Conservation (phyloP, 257 asterid species). For the Mitragyna speciosa region DNA sequence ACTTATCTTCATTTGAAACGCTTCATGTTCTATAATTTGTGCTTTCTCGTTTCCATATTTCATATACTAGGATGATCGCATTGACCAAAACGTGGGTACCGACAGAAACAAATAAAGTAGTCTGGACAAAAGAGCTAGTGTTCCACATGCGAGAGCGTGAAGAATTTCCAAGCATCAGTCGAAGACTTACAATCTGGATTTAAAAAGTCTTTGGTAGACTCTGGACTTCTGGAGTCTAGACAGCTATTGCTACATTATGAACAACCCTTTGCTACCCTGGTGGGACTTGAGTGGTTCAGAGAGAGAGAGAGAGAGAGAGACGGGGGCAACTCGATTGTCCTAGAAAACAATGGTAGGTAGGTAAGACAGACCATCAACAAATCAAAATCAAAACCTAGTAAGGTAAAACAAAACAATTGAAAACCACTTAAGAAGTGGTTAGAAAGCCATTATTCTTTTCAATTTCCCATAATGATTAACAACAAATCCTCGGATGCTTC, state of each 20-base stretch:
- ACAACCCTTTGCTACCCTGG: background rate
- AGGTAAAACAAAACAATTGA: background rate
- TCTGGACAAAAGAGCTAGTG: background rate
- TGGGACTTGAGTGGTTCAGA: background rate
- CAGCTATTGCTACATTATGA: background rate
- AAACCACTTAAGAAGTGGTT: background rate
- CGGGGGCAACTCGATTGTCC: background rate
- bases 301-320: background rate
- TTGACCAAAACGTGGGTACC: background rate
- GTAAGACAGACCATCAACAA: slow-evolving; percentile 1
- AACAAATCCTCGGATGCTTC: slow-evolving; percentile 4
- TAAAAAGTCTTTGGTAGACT: background rate
- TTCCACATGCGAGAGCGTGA: background rate
- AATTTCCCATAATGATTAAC: background rate
- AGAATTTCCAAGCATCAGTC: background rate
- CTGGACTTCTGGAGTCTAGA: no score
- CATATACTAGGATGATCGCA: background rate
- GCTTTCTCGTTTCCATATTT: background rate
- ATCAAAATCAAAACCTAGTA: background rate
- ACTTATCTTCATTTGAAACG: background rate
- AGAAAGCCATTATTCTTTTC: background rate
- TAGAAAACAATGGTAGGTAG: slow-evolving; percentile 3
- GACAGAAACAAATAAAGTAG: background rate
- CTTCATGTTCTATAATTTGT: background rate
- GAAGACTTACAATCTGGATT: background rate